Evolutionary conservation across 495 filamentous ascomycete genomes (phyloP).

Genomic region (Annulohypoxylon moriforme): DNA sequence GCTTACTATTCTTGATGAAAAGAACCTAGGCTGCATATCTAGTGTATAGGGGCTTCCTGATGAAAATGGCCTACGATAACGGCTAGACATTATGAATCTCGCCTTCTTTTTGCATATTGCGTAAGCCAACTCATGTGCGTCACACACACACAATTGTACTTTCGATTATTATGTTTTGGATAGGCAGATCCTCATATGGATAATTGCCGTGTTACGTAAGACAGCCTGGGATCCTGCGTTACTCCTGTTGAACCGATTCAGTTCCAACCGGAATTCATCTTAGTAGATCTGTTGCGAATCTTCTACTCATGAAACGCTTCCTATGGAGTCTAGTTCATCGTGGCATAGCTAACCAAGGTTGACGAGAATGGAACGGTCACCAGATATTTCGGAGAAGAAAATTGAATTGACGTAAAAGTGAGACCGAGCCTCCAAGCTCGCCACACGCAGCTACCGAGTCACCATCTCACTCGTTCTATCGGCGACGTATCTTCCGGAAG

Average conservation of each 20-base stretch:
- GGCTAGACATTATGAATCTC: background rate
- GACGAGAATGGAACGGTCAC: no score
- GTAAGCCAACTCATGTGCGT: background rate
- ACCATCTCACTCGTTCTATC: background rate
- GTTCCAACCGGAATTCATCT: background rate
- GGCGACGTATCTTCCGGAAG: background rate
- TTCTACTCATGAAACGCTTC: background rate
- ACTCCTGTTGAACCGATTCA: no score
- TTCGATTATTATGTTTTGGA: slow-evolving; percentile 9
- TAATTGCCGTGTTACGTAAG: background rate
- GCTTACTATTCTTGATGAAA: background rate
- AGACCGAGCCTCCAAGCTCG: background rate
- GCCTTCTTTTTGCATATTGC: background rate
- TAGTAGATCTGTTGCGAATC: no score
- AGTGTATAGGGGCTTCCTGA: background rate
- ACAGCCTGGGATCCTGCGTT: background rate
- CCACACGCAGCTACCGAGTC: background rate
- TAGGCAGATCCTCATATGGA: background rate
- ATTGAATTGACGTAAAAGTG: background rate
- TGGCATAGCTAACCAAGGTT: background rate
- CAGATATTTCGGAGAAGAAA: background rate
- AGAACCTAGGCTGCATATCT: background rate
- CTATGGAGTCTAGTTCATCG: background rate
- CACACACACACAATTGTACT: background rate
- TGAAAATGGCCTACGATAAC: background rate